Evolutionary conservation across 192 early-diverging fungal species (phyloP).

Genomic region (Linnemannia elongata): DNA sequence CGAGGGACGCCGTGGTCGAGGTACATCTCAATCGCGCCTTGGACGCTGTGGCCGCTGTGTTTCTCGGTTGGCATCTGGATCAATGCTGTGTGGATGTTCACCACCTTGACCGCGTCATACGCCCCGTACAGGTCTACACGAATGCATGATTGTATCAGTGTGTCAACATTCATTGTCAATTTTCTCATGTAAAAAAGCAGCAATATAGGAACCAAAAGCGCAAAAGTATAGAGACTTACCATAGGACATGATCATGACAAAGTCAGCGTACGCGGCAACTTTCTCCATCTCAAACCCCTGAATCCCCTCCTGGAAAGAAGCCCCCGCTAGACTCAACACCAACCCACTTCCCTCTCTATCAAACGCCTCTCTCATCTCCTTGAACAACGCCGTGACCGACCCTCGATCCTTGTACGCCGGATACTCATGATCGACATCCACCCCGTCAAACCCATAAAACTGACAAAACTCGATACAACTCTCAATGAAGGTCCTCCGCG

Average conservation of each 20-base stretch:
- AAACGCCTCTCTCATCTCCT: conserved; percentile 71
- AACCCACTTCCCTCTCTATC: conserved; percentile 54
- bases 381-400: conserved; percentile 68
- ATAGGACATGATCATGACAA: conserved; percentile 87
- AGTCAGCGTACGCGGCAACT: conserved; percentile 63
- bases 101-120: conserved; percentile 68
- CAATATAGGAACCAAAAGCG: background rate
- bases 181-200: background rate
- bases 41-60: conserved; percentile 46
- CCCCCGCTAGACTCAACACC: conserved; percentile 25
- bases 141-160: no score
- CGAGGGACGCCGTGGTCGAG: conserved; percentile 77
- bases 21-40: conserved; percentile 73
- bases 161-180: background rate
- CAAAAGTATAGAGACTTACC: conserved; percentile 30
- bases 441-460: conserved; percentile 44
- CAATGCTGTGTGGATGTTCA: conserved; percentile 45
- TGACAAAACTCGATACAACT: conserved; percentile 44
- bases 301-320: conserved; percentile 35
- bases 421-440: conserved; percentile 77
- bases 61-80: conserved; percentile 35
- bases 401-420: conserved; percentile 39
- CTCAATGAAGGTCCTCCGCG: conserved; percentile 62
- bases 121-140: conserved; percentile 39
- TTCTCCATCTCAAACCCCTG: conserved; percentile 53